A percentile compares a stretch with the other conserved stretches of the same genome.
These are phyloP conservation scores for Phytophthora constricta DNA, from an alignment of 352 stramenopile genomes.

Conservation along the genomic window DNA sequence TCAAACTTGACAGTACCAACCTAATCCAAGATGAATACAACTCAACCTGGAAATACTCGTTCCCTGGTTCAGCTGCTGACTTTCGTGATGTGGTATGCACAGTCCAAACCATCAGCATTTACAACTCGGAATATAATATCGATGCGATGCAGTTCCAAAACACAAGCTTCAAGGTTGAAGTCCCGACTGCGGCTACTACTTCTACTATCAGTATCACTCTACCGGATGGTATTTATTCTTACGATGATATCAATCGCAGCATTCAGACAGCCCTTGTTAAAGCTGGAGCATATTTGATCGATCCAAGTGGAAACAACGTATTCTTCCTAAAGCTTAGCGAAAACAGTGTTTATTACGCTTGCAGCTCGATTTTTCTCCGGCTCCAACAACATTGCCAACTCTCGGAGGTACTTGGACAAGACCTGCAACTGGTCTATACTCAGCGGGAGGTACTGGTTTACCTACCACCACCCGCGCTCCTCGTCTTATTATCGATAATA, in stretches of 20 bases:
- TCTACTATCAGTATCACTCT: conserved; percentile 20
- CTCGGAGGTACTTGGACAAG: conserved; percentile 17
- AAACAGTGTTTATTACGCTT: conserved; percentile 30
- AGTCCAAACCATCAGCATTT: conserved; percentile 27
- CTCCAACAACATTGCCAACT: conserved; percentile 22
- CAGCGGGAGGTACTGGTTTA: conserved; percentile 19
- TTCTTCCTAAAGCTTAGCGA: conserved; percentile 25
- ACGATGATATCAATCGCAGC: conserved; percentile 25
- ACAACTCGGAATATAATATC: conserved; percentile 35
- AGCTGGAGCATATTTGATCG: conserved; percentile 32
- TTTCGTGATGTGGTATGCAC: conserved; percentile 25
- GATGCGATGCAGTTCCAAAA: conserved; percentile 22
- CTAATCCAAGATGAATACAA: conserved; percentile 33
- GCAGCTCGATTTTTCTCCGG: conserved; percentile 20
- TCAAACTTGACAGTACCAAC: conserved; percentile 16
- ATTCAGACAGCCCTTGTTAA: conserved; percentile 25
- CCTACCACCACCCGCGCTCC: background rate
- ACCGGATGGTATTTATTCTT: conserved; percentile 25
- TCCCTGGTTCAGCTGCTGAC: conserved; percentile 17
- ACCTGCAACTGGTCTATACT: conserved; percentile 31
- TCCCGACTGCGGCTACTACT: conserved; percentile 26
- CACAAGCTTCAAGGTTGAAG: conserved; percentile 23
- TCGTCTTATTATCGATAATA: conserved; percentile 9
- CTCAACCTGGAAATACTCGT: conserved; percentile 17
- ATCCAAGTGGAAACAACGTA: conserved; percentile 20